Evolutionary conservation across 2,329 filamentous ascomycete species (phyloP).

Genomic region (Chaetomium olivaceum): DNA sequence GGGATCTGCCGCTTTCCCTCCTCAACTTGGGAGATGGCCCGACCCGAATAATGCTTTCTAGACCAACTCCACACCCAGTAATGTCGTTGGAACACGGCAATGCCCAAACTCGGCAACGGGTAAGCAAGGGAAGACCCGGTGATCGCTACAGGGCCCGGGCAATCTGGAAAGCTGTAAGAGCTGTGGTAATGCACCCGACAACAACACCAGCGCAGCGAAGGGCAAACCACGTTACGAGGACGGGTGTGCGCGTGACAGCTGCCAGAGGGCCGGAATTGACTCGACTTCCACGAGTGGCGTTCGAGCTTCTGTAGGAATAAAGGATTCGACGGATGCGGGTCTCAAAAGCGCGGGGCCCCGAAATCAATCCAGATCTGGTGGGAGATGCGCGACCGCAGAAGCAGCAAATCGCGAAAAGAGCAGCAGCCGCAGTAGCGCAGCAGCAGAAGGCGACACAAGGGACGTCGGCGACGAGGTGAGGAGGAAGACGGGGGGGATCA

Average conservation of each 20-base stretch:
- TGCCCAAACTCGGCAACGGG: neutral
- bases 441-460: conserved; percentile 19
- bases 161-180: neutral
- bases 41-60: neutral
- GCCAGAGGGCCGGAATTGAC: conserved; percentile 2
- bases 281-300: conserved; percentile 9
- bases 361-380: neutral
- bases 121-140: neutral
- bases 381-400: conserved; percentile 7
- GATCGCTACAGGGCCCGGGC: conserved; percentile 11
- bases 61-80: neutral
- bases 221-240: neutral
- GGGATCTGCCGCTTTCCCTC: conserved; percentile 5
- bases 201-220: conserved; percentile 1
- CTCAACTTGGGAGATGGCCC: neutral
- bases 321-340: conserved; percentile 19
- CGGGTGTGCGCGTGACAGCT: conserved; percentile 19
- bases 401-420: neutral
- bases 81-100: conserved; percentile 18
- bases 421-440: conserved; percentile 2
- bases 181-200: conserved; percentile 13
- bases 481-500: conserved; percentile 4
- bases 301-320: conserved; percentile 1
- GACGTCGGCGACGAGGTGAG: conserved; percentile 7
- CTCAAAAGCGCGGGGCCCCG: conserved; percentile 5